Evolutionary conservation across 2,329 filamentous ascomycete species (phyloP), one percentile per base, ranked within the genome.

Genomic region (Aspergillus sojae): DNA sequence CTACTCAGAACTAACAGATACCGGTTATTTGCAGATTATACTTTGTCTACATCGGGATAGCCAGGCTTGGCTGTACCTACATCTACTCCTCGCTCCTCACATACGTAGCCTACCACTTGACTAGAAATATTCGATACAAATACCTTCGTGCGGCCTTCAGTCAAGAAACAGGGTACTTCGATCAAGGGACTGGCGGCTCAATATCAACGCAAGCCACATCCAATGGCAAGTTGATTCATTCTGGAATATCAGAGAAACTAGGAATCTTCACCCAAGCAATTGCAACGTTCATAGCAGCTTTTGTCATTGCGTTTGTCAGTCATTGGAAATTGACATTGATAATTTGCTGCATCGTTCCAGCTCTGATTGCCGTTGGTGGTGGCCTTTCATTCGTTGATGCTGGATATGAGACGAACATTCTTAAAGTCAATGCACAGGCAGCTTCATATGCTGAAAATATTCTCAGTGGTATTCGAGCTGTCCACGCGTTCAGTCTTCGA

Each of bases 21-120:
- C 63, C 23, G 26, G 43, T 26, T 71, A 21, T n/a, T 48, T 21
- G 3, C 28, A 52, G 48, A 21, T 64, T 79, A n/a, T 78, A 71
- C 58, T 78, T 79, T 63, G 68, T 79, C 9, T 75, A 78, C 55
- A 72, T 80, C 30, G 77, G 76, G 16, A 62, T 77, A 26, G 77
- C 69, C 10, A 73, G 73, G 16, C 72, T 79, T 21, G 61, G 72
- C 19, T 62, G 78, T 14, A 72, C 72, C 7, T 79, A 78, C 46
- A 65, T 72, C 34, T 74, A 74, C 52, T 32, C 48, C 4, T 52
- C 48, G 6, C 19, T 52, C 28, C 28, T 52, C 75, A 69, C 26
- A 70, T 74, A 19, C 46, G 62, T 21, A 54, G 62, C 58, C 66
- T 63, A 48, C n/a, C 63, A 67, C 23, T 32, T 52, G 28, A 52